Evolutionary conservation across 495 filamentous ascomycete species (phyloP).

Genomic region (Sordaria brevicollis): DNA sequence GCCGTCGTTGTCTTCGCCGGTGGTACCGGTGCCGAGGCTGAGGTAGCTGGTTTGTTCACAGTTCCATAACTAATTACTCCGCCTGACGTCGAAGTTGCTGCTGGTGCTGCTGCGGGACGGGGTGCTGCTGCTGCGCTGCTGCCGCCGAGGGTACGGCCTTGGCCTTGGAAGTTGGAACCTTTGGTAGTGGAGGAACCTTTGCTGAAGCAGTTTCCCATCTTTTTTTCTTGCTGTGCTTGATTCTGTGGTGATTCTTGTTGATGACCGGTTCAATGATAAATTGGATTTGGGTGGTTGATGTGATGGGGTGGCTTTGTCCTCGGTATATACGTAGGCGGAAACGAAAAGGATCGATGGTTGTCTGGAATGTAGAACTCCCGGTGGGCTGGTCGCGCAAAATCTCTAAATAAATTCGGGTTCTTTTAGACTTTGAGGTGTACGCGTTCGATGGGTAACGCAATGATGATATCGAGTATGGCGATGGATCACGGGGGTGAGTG

Average conservation of each 20-base stretch:
- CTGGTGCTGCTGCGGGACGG: not conserved
- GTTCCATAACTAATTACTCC: not conserved
- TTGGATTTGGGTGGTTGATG: too few species aligned
- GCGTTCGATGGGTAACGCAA: too few species aligned
- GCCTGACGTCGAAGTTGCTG: not conserved
- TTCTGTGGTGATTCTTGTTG: not conserved
- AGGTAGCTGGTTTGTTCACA: not conserved
- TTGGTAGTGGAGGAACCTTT: slow-evolving; percentile 42
- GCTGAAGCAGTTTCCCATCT: slow-evolving; percentile 69
- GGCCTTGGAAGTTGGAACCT: slow-evolving; percentile 32
- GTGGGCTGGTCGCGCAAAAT: too few species aligned
- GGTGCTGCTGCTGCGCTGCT: slow-evolving; percentile 7
- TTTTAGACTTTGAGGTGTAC: too few species aligned
- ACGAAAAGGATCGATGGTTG: too few species aligned
- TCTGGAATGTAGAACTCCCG: too few species aligned
- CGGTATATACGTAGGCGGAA: too few species aligned
- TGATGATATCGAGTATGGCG: not conserved
- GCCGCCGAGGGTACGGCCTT: slow-evolving; percentile 47
- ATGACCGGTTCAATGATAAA: not conserved
- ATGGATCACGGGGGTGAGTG: not conserved
- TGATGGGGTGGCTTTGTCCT: too few species aligned
- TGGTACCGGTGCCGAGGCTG: not conserved
- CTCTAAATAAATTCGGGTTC: too few species aligned
- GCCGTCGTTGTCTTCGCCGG: not conserved
- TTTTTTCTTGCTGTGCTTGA: slow-evolving; percentile 10